Evolutionary conservation across 176 grass and related monocot genomes (phyloP), one percentile per base, ranked within the genome.

Genomic region (Hordeum marinum): DNA sequence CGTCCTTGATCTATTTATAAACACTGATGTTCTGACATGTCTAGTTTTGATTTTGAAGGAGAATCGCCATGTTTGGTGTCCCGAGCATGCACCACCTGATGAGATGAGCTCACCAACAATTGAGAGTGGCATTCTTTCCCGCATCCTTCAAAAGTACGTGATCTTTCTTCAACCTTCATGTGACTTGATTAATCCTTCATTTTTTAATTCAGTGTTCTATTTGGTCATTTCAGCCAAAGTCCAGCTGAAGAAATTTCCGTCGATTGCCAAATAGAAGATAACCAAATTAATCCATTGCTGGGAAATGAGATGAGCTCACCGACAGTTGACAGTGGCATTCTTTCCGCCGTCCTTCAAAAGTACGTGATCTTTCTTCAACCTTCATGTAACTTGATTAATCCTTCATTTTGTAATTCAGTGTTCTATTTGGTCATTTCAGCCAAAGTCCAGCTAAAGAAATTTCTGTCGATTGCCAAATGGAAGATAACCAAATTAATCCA

Each of bases 1-100:
- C 84, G 42, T 42, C 4, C 5, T 40, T 64, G 34, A 63, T 85
- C 52, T 23, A 71, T 50, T 37, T 25, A 50, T 50, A 20, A 82
- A 20, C 9, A 70, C 21, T 15, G 11, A 90, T 82, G 4, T 65
- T 83, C 36, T 82, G 17, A 78, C 24, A 46, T 58, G 34, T 36
- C 26, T 23, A 21, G 5, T 71, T 60, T 83, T 86, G 64, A 64
- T 39, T 5, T 64, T 40, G 2, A 43, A 86, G 88, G 4, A 21
- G 42, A 11, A 58, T 41, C 0, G 4, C n/a, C 3, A 7, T 86
- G 34, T 90, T 11, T 54, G 70, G 73, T 90, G 88, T 21, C 88
- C 88, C 63, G 43, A 78, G 24, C 88, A 90, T 72, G 72, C 60
- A 32, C 88, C 41, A 63, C 82, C 41, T 77, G 79, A 90, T 78